phyloP scores from a whole-genome alignment of 106 monocot species.

The Apostasia shenzhenica region DNA sequence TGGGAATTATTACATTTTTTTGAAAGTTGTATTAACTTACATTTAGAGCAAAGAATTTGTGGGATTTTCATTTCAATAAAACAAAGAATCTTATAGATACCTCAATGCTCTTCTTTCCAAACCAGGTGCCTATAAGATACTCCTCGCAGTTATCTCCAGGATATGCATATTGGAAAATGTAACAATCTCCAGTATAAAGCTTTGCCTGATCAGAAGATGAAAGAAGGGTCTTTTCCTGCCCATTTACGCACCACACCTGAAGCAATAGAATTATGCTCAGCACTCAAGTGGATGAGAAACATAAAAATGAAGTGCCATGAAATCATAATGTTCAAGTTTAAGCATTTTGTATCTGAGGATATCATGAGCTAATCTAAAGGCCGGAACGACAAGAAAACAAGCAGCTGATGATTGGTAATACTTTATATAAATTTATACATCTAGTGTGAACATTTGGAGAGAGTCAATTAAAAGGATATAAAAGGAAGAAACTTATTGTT shows the following conservation, averaged over 20 bases:
- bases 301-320: no score
- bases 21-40: no score
- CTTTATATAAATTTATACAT: no score
- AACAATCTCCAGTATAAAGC: constrained; percentile 93
- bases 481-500: no score
- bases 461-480: no score
- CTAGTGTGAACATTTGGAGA: no score
- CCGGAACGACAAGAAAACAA: no score
- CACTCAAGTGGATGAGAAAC: no score
- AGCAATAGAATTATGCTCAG: neutral
- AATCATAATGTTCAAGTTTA: no score
- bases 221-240: constrained; percentile 64
- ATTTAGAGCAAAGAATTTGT: neutral
- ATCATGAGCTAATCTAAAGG: no score
- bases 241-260: constrained; percentile 93
- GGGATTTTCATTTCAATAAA: neutral
- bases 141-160: constrained; percentile 82
- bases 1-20: neutral
- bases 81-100: constrained; percentile 19
- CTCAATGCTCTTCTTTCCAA: constrained; percentile 78
- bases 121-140: constrained; percentile 90
- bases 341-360: no score
- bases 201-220: constrained; percentile 69
- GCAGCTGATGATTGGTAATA: no score
- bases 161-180: constrained; percentile 90